Base-by-base conservation (phyloP, 768 basidiomycete genomes). In the Psilocybe sp. region DNA sequence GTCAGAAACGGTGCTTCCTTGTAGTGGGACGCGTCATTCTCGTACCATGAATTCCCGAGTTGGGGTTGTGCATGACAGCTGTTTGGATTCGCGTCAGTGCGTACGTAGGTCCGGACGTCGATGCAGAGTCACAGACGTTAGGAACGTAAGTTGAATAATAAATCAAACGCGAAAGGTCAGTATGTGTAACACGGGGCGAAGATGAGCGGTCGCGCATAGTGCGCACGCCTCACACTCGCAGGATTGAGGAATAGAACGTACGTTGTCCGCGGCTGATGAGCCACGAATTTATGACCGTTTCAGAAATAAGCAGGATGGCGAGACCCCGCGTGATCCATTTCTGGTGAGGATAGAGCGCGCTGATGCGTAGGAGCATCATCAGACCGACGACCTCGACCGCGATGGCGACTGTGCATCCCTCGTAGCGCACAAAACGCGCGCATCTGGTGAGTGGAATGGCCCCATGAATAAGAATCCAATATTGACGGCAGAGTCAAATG, bases 361-460 rank as follows among this genome's bases (percentile, higher is more conserved):
- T 58, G 47, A 78, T 66, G 19, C 82, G 78, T 3, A 82, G 53
- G 18, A 81, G 65, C 81, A 84, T 82, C 80, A 84, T 82, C 14
- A 81, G 53, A 51, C 74, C 79, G 1, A 77, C 75, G 18, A 78
- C 62, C 32, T 74, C 69, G 45, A 83, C 74, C 1, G 77, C 80
- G 12, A 77, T 77, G 43, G 79, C 69, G 0, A 78, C 78, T 66
- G 78, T 80, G 19, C 72, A 58, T 8, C 79, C 79, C 60, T 81
- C 80, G 45, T 73, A 81, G 20, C 73, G 69, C 18, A 80, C 70
- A 52, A 80, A 81, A 39, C 66, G 68, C 4, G 50, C 49, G 46
- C 80, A 81, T 40, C 77, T 79, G 33, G 5, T 18, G 38, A 36
- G 38, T 31, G 7, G 23, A n/a, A n/a, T n/a, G n/a, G n/a, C n/a